Conservation (phyloP, 2,329 filamentous ascomycete species). For the Xylariaceae sp. region DNA sequence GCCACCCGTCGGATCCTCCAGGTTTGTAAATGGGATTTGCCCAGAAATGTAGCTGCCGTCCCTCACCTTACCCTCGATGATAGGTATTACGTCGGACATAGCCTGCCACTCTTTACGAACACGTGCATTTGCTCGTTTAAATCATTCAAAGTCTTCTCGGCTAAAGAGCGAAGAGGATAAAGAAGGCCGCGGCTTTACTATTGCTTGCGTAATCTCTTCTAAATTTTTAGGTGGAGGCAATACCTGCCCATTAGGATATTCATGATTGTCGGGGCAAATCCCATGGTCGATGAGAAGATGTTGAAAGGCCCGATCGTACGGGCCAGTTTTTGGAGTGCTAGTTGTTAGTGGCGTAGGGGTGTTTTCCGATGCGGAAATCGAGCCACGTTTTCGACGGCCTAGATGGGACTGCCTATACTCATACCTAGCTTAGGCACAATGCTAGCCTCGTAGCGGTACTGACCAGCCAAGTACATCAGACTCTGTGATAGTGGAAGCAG, state of each 20-base stretch:
- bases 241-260: conserved; percentile 10
- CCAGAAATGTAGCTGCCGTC: background rate
- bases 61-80: background rate
- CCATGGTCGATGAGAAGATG: conserved; percentile 35
- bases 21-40: conserved; percentile 12
- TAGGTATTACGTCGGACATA: conserved; percentile 1
- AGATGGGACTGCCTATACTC: background rate
- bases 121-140: conserved; percentile 24
- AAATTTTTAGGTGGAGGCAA: conserved; percentile 20
- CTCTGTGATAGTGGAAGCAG: conserved; percentile 14
- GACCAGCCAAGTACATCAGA: conserved; percentile 32
- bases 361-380: conserved; percentile 15
- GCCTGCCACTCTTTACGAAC: background rate
- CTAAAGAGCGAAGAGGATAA: conserved; percentile 28
- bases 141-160: conserved; percentile 27
- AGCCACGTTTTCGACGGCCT: conserved; percentile 12
- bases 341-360: conserved; percentile 36
- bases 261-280: conserved; percentile 29
- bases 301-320: conserved; percentile 33
- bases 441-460: conserved; percentile 24
- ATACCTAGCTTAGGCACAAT: background rate
- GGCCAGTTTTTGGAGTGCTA: conserved; percentile 12
- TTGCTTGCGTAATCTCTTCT: conserved; percentile 8
- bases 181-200: conserved; percentile 15
- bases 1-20: conserved; percentile 3